phyloP scores from a whole-genome alignment of 2,329 filamentous ascomycete genomes.

The Coniochaeta sp. region DNA sequence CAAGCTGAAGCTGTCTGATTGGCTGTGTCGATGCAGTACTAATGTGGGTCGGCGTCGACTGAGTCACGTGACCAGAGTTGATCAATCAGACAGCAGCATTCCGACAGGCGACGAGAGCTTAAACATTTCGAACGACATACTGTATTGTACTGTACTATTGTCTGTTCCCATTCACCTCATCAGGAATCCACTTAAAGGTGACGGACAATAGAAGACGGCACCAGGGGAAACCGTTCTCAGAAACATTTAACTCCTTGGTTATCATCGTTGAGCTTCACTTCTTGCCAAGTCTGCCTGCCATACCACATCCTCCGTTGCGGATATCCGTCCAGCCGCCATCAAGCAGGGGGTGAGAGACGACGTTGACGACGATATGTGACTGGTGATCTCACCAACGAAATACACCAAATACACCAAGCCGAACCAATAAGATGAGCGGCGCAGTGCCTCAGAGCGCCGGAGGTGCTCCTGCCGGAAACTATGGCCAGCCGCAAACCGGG shows the following conservation, averaged over 20 bases:
- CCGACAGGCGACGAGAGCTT: neutral
- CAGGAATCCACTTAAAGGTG: neutral
- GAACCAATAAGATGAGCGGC: constrained; percentile 10
- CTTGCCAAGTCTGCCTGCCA: neutral
- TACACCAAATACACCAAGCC: neutral
- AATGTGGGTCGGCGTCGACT: neutral
- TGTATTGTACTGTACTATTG: no score
- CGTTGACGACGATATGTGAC: neutral
- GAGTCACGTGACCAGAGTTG: neutral
- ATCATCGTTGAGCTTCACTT: neutral
- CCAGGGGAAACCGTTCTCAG: neutral
- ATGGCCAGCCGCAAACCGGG: constrained; percentile 14
- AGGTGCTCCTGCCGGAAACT: constrained; percentile 6
- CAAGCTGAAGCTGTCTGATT: neutral
- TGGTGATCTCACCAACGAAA: neutral
- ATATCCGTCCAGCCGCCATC: neutral
- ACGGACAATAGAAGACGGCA: neutral
- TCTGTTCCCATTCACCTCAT: neutral
- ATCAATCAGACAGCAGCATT: neutral
- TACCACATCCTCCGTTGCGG: neutral
- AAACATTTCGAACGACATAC: neutral
- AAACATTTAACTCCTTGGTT: neutral
- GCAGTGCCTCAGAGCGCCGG: constrained; percentile 8
- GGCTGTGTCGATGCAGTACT: neutral
- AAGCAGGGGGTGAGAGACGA: neutral